A percentile compares a stretch with the other conserved stretches of the same genome.
phyloP scores from a whole-genome alignment of 2,329 filamentous ascomycete genomes.

The Penicillium decumbens region DNA sequence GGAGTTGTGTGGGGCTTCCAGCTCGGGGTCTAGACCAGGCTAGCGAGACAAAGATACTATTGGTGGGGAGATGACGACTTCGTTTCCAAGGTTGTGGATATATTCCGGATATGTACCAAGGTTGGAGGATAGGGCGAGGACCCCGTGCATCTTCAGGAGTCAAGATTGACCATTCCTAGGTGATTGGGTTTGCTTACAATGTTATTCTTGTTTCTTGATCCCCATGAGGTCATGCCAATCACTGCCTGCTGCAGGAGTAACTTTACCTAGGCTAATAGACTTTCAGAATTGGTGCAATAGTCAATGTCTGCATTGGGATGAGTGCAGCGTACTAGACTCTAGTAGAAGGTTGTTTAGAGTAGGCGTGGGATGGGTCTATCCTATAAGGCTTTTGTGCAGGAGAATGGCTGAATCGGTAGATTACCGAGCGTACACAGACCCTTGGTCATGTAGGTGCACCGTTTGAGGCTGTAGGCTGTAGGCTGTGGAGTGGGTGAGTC shows the following conservation, averaged over 20 bases:
- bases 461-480: neutral
- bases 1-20: slow-evolving; percentile 41
- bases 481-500: too few species aligned
- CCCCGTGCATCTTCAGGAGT: slow-evolving; percentile 38
- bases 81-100: slow-evolving; percentile 51
- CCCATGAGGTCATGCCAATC: too few species aligned
- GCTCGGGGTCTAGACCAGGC: slow-evolving; percentile 33
- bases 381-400: neutral
- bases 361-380: neutral
- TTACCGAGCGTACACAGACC: neutral
- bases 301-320: neutral
- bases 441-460: neutral
- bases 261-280: too few species aligned
- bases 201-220: too few species aligned
- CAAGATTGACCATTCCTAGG: slow-evolving; percentile 26
- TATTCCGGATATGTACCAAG: slow-evolving; percentile 42
- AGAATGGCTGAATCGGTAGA: neutral
- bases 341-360: neutral
- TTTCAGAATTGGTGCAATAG: neutral
- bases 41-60: slow-evolving; percentile 15
- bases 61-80: slow-evolving; percentile 41
- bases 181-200: slow-evolving; percentile 2
- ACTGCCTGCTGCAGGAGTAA: too few species aligned
- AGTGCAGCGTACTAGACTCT: neutral
- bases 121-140: slow-evolving; percentile 54